Percentiles rank a stretch among this genome's conserved stretches.
phyloP scores from a whole-genome alignment of 495 filamentous ascomycete genomes.

The Tetracladium setigerum region DNA sequence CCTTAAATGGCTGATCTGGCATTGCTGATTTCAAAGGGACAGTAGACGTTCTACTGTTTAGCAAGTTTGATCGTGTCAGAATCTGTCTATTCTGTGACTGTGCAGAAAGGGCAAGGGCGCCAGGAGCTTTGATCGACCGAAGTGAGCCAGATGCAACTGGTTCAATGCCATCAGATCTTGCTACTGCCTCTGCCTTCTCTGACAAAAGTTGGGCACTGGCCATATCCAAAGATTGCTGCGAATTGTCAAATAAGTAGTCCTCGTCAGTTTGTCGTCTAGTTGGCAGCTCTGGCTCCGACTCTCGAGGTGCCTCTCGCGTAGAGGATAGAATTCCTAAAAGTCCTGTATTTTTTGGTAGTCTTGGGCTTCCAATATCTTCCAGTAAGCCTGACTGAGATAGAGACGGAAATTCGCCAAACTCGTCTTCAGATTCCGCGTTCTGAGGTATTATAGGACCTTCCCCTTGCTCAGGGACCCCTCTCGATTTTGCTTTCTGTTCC shows the following conservation, averaged over 20 bases:
- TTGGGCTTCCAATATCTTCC: conserved; percentile 15
- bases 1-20: too few species aligned
- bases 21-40: too few species aligned
- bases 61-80: too few species aligned
- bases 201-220: conserved; percentile 10
- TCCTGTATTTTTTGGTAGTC: background rate
- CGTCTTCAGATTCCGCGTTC: conserved; percentile 1
- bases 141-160: background rate
- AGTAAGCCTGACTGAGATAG: conserved; percentile 18
- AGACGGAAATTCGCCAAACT: conserved; percentile 21
- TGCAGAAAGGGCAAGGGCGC: too few species aligned
- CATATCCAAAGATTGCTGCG: conserved; percentile 1
- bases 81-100: too few species aligned
- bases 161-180: background rate
- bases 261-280: background rate
- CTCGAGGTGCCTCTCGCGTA: too few species aligned
- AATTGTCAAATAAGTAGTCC: conserved; percentile 4
- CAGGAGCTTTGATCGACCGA: too few species aligned
- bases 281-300: background rate
- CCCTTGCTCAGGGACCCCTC: background rate
- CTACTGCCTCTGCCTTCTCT: conserved; percentile 8
- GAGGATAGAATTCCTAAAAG: background rate
- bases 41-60: too few species aligned
- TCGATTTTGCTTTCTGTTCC: background rate
- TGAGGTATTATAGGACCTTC: background rate